phyloP scores from a whole-genome alignment of 148 eudicot genomes.

The Polygonum aviculare region DNA sequence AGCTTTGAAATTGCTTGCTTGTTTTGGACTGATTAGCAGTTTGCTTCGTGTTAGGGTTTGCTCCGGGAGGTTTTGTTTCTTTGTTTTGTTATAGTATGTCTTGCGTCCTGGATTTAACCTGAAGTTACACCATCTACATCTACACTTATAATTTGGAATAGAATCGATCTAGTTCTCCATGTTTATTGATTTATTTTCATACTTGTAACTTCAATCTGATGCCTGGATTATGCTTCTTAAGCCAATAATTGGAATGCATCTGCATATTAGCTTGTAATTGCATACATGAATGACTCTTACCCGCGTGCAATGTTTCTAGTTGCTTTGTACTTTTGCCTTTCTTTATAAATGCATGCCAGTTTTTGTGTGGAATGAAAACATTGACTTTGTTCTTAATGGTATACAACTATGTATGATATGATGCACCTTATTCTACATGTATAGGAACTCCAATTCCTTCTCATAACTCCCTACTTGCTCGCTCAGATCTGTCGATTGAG shows the following conservation, averaged over 20 bases:
- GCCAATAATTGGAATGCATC: neutral
- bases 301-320: neutral
- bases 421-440: no score
- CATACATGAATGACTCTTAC: neutral
- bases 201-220: neutral
- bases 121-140: neutral
- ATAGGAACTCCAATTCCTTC: no score
- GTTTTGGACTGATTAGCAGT: neutral
- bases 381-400: neutral
- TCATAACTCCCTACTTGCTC: no score
- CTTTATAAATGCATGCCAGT: neutral
- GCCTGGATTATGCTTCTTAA: neutral
- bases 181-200: neutral
- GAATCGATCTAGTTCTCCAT: neutral
- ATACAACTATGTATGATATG: neutral
- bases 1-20: neutral
- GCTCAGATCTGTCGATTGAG: no score
- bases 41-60: conserved; percentile 4
- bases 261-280: neutral
- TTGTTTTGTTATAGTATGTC: neutral
- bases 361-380: neutral
- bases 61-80: neutral
- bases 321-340: neutral
- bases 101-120: neutral
- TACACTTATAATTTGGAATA: neutral